Percentiles rank a stretch among this genome's conserved stretches.
These are phyloP conservation scores for Gastrolobium villosum DNA, from an alignment of 306 rosid species.

Conservation along the genomic window DNA sequence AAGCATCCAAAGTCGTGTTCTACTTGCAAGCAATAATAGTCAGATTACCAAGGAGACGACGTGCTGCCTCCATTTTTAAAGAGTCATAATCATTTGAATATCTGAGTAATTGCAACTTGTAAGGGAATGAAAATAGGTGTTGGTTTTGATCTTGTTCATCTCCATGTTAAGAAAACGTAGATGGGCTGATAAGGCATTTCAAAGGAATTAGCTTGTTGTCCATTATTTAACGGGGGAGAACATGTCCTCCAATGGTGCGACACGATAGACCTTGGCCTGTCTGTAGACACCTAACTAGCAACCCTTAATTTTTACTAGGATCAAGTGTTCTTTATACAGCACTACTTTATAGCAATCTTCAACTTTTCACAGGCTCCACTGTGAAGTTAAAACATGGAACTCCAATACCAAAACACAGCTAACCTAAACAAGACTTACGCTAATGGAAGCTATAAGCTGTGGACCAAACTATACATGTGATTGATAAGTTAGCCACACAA, in stretches of 20 bases:
- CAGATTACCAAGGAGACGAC: slow-evolving; percentile 39
- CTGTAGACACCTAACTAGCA: neutral
- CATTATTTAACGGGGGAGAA: neutral
- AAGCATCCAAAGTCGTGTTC: slow-evolving; percentile 36
- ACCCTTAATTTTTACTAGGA: neutral
- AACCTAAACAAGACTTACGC: neutral
- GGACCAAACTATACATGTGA: neutral
- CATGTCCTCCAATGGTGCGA: neutral
- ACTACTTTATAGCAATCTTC: neutral
- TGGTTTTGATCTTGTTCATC: slow-evolving; percentile 16
- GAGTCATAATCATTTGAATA: slow-evolving; percentile 37
- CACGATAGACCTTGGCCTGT: neutral
- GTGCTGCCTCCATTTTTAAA: slow-evolving; percentile 22
- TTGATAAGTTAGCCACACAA: neutral
- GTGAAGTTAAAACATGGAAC: neutral
- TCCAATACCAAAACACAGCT: neutral
- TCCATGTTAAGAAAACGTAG: neutral
- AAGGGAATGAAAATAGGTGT: neutral
- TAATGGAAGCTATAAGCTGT: slow-evolving; percentile 17
- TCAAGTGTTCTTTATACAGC: neutral
- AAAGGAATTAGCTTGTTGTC: neutral
- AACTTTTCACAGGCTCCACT: neutral
- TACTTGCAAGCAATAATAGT: slow-evolving; percentile 39
- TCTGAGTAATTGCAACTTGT: slow-evolving; percentile 26
- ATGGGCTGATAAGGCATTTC: neutral